phyloP scores from a whole-genome alignment of 1,284 basidiomycete species.

The Melampsora larici-populina region DNA sequence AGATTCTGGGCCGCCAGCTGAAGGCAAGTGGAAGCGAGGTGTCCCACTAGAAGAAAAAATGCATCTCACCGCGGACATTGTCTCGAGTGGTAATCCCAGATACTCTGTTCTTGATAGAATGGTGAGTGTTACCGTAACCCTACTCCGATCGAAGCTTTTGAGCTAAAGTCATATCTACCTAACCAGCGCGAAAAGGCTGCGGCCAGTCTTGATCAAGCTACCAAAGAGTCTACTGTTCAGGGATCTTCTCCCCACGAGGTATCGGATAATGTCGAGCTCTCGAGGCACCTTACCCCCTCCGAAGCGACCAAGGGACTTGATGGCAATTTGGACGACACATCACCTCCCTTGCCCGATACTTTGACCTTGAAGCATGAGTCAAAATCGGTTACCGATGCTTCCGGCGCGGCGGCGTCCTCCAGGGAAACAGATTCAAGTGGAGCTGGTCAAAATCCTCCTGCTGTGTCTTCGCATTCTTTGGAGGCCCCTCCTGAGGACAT shows the following conservation, averaged over 20 bases:
- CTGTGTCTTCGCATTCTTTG: not conserved
- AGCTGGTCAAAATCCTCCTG: not conserved
- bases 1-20: conserved; percentile 18
- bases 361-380: not conserved
- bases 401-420: not conserved
- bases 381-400: not conserved
- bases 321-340: not conserved
- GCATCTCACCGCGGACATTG: conserved; percentile 7
- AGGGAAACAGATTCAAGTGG: not conserved
- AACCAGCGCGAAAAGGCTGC: conserved; percentile 36
- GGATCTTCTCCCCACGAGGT: not conserved
- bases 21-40: conserved; percentile 41
- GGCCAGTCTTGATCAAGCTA: conserved; percentile 10
- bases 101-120: conserved; percentile 40
- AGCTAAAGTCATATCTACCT: not conserved
- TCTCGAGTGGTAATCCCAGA: conserved; percentile 11
- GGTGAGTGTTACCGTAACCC: not conserved
- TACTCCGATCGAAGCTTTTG: not conserved
- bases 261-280: not conserved
- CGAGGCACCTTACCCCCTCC: not conserved
- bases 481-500: conserved; percentile 35
- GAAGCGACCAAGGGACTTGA: not conserved
- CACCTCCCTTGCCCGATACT: not conserved
- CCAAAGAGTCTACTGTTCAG: conserved; percentile 7
- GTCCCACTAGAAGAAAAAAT: conserved; percentile 35